A percentile compares a stretch with the other conserved stretches of the same genome.
Conservation (phyloP, 2,329 filamentous ascomycete species). For the Calonectria montana region DNA sequence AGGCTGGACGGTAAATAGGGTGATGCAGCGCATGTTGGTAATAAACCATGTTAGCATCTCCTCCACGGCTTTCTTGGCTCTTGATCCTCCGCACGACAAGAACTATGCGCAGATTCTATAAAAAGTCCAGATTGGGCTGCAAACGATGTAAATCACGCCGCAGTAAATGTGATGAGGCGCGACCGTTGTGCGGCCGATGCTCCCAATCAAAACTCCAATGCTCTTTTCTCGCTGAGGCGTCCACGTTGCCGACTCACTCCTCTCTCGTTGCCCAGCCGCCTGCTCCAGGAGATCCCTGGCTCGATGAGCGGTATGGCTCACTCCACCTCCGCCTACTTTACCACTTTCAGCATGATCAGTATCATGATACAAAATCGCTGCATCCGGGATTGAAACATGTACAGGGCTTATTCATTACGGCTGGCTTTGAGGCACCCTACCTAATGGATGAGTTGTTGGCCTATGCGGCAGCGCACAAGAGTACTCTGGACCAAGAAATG, state of each 20-base stretch:
- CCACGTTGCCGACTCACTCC: neutral
- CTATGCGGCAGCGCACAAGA: constrained; percentile 1
- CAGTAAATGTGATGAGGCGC: neutral
- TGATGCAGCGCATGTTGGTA: neutral
- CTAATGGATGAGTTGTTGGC: neutral
- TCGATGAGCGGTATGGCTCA: neutral
- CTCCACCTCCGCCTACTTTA: neutral
- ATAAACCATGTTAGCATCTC: neutral
- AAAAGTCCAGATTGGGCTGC: neutral
- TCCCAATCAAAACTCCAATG: neutral
- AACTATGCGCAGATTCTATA: neutral
- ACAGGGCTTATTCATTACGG: neutral
- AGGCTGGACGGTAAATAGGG: too few species aligned
- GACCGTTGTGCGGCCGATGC: neutral
- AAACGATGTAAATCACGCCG: neutral
- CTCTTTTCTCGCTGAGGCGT: neutral
- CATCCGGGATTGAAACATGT: neutral
- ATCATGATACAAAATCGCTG: neutral
- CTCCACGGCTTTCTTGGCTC: neutral
- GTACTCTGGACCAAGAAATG: neutral
- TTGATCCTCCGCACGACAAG: neutral
- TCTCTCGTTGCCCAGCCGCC: neutral
- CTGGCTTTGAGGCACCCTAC: neutral
- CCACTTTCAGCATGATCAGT: neutral
- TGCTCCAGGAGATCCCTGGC: neutral